A percentile compares a stretch with the other conserved stretches of the same genome.
Conservation (phyloP, 176 grass and related monocot species). For the Avena atlantica region DNA sequence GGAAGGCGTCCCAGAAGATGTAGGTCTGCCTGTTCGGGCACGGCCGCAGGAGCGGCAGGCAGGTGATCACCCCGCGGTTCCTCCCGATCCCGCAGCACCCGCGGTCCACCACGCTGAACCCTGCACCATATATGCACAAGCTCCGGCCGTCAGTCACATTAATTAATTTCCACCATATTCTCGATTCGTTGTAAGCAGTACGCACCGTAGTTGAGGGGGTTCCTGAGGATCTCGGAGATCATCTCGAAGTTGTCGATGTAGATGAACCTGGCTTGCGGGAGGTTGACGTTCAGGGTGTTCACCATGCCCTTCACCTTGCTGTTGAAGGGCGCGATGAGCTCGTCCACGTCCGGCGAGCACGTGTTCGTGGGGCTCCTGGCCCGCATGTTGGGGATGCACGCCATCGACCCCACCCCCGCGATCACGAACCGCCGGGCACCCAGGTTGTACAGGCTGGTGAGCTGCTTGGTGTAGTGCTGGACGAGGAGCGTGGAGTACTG, state of each 20-base stretch:
- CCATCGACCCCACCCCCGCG: slow-evolving; percentile 78
- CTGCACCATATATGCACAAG: slow-evolving; percentile 16
- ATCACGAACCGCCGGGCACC: slow-evolving; percentile 80
- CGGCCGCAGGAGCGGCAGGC: slow-evolving; percentile 82
- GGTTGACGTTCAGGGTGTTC: slow-evolving; percentile 65
- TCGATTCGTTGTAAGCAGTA: background rate
- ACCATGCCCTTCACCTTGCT: slow-evolving; percentile 77
- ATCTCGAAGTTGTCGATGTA: slow-evolving; percentile 85
- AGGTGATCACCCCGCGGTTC: slow-evolving; percentile 84
- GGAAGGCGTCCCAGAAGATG: slow-evolving; percentile 98
- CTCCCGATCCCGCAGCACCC: slow-evolving; percentile 89
- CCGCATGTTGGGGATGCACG: slow-evolving; percentile 93
- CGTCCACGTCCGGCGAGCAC: slow-evolving; percentile 81
- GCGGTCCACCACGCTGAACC: slow-evolving; percentile 73
- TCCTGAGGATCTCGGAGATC: slow-evolving; percentile 73
- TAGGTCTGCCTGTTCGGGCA: slow-evolving; percentile 73
- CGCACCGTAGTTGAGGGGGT: slow-evolving; percentile 69
- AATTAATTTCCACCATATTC: no score
- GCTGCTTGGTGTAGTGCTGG: slow-evolving; percentile 78
- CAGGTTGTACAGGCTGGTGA: slow-evolving; percentile 72
- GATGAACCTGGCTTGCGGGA: slow-evolving; percentile 71
- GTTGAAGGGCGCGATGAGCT: slow-evolving; percentile 88
- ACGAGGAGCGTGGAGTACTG: slow-evolving; percentile 82
- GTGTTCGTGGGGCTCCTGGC: slow-evolving; percentile 51
- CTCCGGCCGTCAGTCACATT: background rate